Percentiles rank a stretch among this genome's conserved stretches.
Evolutionary conservation across 192 early-diverging fungal genomes (phyloP).

Genomic region (Coemansia sp.): DNA sequence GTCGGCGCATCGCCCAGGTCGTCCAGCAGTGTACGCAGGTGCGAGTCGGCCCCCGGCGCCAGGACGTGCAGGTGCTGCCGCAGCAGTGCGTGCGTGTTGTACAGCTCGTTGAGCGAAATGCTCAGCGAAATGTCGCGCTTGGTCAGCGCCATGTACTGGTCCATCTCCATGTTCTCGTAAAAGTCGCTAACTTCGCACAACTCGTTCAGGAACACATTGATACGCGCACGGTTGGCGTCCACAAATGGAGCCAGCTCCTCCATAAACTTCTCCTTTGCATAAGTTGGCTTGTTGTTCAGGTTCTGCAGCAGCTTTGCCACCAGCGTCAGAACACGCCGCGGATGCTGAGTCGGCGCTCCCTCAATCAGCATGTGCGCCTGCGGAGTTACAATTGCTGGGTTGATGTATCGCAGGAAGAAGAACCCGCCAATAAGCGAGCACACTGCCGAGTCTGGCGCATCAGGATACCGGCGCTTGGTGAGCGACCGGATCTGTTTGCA

Average conservation of each 20-base stretch:
- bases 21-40: conserved; percentile 72
- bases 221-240: conserved; percentile 78
- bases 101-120: conserved; percentile 93
- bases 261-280: conserved; percentile 93
- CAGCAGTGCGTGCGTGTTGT: conserved; percentile 84
- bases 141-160: conserved; percentile 93
- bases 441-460: conserved; percentile 81
- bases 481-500: conserved; percentile 95
- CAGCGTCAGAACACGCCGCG: conserved; percentile 84
- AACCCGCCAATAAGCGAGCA: conserved; percentile 97
- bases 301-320: conserved; percentile 95
- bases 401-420: conserved; percentile 94
- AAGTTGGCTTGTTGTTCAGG: conserved; percentile 89
- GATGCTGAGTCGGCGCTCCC: conserved; percentile 70
- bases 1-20: conserved; percentile 72
- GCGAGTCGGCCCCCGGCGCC: conserved; percentile 76
- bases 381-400: conserved; percentile 96
- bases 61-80: conserved; percentile 78
- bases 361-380: conserved; percentile 93
- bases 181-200: conserved; percentile 94
- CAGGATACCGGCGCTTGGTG: conserved; percentile 89
- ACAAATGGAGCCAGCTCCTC: conserved; percentile 83
- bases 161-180: conserved; percentile 96
- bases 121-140: conserved; percentile 86
- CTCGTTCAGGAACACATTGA: conserved; percentile 86